Percentiles rank a stretch among this genome's conserved stretches.
These are phyloP conservation scores for Yarrowia phangngaensis DNA, from an alignment of 805 yeast species.

Conservation along the genomic window DNA sequence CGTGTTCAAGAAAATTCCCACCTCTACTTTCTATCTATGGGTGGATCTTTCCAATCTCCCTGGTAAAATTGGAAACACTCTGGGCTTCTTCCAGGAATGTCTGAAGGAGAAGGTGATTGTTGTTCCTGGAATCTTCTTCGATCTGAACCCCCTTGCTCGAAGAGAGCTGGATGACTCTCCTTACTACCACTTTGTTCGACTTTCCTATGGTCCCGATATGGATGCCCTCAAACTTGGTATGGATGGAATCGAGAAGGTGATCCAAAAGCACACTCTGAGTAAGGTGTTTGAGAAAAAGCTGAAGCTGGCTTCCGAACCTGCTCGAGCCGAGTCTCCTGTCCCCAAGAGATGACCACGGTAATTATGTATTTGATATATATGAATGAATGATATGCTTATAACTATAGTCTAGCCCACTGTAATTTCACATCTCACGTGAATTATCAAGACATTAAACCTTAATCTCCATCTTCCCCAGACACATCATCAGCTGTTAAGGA, in stretches of 20 bases:
- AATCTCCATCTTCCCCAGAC: slow-evolving; percentile 18
- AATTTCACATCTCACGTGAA: no score
- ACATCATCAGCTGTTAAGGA: not conserved
- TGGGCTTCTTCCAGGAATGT: slow-evolving; percentile 62
- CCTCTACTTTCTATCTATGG: slow-evolving; percentile 60
- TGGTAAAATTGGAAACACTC: slow-evolving; percentile 52
- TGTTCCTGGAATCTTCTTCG: slow-evolving; percentile 62
- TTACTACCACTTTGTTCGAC: slow-evolving; percentile 56
- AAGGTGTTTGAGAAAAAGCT: slow-evolving; percentile 5
- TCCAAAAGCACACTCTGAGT: slow-evolving; percentile 27
- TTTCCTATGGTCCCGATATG: slow-evolving; percentile 59
- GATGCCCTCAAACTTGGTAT: slow-evolving; percentile 50
- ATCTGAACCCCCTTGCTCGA: slow-evolving; percentile 52
- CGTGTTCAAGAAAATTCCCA: slow-evolving; percentile 49
- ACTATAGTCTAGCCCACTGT: no score
- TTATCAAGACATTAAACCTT: slow-evolving; percentile 10
- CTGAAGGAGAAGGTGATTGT: slow-evolving; percentile 56
- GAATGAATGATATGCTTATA: no score
- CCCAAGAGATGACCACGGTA: slow-evolving; percentile 11
- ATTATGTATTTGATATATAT: no score
- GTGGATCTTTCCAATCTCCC: slow-evolving; percentile 54
- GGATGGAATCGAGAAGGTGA: slow-evolving; percentile 56
- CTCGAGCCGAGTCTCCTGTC: slow-evolving; percentile 22
- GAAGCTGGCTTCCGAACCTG: slow-evolving; percentile 4
- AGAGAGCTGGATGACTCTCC: slow-evolving; percentile 52